These are phyloP conservation scores for Porcisia hertigi DNA, from an alignment of 208 protist genomes.

Conservation along the genomic window DNA sequence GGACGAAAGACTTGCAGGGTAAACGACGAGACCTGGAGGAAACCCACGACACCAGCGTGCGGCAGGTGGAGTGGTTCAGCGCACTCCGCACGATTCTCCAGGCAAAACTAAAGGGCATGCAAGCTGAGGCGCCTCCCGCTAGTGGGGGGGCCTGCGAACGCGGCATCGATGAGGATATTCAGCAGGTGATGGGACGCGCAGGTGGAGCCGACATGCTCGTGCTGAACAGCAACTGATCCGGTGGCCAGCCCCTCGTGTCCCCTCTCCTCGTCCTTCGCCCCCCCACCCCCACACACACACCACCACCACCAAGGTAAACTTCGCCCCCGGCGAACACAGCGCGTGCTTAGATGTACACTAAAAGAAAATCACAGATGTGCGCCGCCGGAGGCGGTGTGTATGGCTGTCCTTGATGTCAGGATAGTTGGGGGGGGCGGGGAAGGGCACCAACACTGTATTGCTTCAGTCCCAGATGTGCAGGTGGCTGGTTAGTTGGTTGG, in stretches of 20 bases:
- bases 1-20: conserved; percentile 71
- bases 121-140: conserved; percentile 7
- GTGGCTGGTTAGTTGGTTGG: background rate
- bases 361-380: background rate
- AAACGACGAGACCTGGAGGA: conserved; percentile 83
- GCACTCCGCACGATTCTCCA: conserved; percentile 39
- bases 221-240: conserved; percentile 48
- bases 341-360: conserved; percentile 18
- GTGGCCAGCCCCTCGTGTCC: background rate
- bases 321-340: background rate
- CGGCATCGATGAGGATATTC: conserved; percentile 41
- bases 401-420: background rate
- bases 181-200: conserved; percentile 40
- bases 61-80: conserved; percentile 80
- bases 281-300: background rate
- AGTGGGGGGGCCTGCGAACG: background rate
- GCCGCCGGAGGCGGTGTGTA: background rate
- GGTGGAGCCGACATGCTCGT: conserved; percentile 67
- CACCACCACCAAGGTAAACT: no score
- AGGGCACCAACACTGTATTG: background rate
- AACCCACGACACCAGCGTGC: conserved; percentile 73
- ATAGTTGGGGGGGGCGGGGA: background rate
- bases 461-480: background rate
- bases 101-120: conserved; percentile 31
- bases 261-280: background rate